Evolutionary conservation across 164 flowering plant species (phyloP).

Genomic region (Kalanchoe fedtschenkoi): DNA sequence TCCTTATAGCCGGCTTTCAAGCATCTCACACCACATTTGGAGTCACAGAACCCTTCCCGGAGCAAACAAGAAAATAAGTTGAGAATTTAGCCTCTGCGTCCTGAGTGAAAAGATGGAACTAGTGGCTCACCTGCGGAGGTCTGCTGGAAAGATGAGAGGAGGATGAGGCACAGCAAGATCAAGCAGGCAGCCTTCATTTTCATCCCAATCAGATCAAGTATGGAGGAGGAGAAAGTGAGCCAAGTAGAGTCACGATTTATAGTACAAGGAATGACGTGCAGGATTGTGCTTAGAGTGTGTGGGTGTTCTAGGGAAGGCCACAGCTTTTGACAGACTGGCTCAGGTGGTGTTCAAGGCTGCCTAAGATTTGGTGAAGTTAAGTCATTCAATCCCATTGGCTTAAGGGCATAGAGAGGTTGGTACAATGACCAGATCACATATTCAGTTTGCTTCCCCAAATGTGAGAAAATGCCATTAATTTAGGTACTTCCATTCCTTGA

Average conservation of each 20-base stretch:
- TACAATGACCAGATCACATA: background rate
- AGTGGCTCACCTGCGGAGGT: background rate
- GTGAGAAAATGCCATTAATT: background rate
- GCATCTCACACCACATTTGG: slow-evolving; percentile 58
- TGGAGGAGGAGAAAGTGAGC: background rate
- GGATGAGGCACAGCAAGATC: background rate
- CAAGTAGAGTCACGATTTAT: background rate
- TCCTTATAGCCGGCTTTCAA: slow-evolving; percentile 40
- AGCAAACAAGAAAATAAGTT: no score
- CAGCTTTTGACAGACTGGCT: slow-evolving; percentile 4
- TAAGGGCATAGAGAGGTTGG: background rate
- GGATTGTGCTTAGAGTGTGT: background rate
- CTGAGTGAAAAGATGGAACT: background rate
- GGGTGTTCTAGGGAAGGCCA: background rate
- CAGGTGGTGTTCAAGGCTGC: slow-evolving; percentile 2
- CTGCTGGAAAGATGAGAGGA: background rate
- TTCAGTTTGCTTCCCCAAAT: background rate
- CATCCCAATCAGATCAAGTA: background rate
- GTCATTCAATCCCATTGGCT: background rate
- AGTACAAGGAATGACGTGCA: background rate
- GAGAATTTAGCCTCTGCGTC: no score
- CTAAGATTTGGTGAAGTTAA: slow-evolving; percentile 4
- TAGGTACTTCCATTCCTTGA: background rate
- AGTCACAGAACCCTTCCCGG: slow-evolving; percentile 38
- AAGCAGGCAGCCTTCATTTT: background rate